Base-by-base conservation (phyloP, 768 basidiomycete species). In the Amanita fuliginea region DNA sequence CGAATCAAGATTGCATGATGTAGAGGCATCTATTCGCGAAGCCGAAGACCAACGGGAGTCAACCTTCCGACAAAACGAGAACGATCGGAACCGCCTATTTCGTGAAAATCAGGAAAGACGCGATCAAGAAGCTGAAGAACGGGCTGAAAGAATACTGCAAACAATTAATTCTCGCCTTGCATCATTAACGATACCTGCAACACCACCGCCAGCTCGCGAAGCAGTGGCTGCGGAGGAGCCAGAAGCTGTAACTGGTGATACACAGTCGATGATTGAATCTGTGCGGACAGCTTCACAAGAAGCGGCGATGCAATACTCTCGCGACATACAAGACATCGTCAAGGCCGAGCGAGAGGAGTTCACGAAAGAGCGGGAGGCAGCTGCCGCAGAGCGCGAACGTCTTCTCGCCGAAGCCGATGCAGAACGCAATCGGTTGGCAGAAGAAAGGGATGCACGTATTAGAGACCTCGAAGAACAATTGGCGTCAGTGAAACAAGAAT, bases 51-150 rank as follows among this genome's bases (percentile, higher is more conserved):
- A 67, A 41, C 76, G 86, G 8, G 86, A 89, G 50, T 62, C 60
- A 6, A 77, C 80, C 26, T 88, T 86, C 64, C 72, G 76, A 14
- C 65, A 66, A 1, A 74, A 76, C 51, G 87, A 90, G 61, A 78
- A 81, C 9, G 78, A 77, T 45, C 69, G 86, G 6, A 71, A 84
- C 16, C 74, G 66, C 6, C 60, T 80, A 1, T 87, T 86, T 60
- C 57, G 71, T 26, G 78, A 81, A 1, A 68, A 67, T 35, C 81
- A 89, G 57, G 71, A 65, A 3, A 70, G 76, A 39, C 70, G 86
- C 34, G 76, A 77, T 18, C 62, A 69, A 19, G 83, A 86, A 57
- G 66, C 78, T 9, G 64, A 67, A 47, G 70, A 76, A 41, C 71
- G 73, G 4, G 65, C 70, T 16, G 75, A 80, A 2, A 67, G 59